A percentile compares a stretch with the other conserved stretches of the same genome.
These are phyloP conservation scores for Boletus sp. DNA, from an alignment of 1,284 basidiomycete species.

Conservation along the genomic window DNA sequence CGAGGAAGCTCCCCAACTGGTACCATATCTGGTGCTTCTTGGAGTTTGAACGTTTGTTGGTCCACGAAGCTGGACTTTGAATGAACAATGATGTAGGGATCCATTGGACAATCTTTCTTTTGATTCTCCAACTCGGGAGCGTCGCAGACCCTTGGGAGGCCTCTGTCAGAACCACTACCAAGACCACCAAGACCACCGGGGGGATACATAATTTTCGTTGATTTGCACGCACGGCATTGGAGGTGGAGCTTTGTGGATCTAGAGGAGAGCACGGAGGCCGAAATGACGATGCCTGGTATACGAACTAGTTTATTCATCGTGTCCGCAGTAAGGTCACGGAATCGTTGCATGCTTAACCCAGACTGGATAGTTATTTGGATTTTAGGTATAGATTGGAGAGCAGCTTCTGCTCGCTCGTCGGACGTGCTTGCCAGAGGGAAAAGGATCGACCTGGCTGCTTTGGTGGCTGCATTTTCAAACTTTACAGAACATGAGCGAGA, in stretches of 20 bases:
- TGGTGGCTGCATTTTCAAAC: constrained; percentile 89
- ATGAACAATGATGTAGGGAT: constrained; percentile 96
- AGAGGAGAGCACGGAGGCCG: constrained; percentile 91
- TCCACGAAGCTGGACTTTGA: constrained; percentile 95
- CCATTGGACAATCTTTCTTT: constrained; percentile 91
- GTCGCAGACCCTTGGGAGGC: constrained; percentile 83
- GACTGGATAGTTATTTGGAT: constrained; percentile 90
- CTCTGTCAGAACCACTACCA: constrained; percentile 75
- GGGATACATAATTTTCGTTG: constrained; percentile 80
- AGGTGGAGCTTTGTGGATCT: constrained; percentile 91
- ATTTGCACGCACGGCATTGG: constrained; percentile 90
- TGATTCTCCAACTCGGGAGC: constrained; percentile 72
- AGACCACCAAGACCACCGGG: constrained; percentile 85
- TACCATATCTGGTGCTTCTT: constrained; percentile 99
- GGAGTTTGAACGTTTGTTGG: constrained; percentile 95
- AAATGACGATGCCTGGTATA: constrained; percentile 98
- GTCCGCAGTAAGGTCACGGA: constrained; percentile 90
- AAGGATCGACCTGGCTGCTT: constrained; percentile 77
- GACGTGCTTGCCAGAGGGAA: constrained; percentile 63
- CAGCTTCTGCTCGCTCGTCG: constrained; percentile 54
- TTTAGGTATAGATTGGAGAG: constrained; percentile 71
- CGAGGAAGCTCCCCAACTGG: constrained; percentile 97
- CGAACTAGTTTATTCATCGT: constrained; percentile 96
- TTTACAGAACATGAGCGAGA: constrained; percentile 32
- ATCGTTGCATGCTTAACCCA: constrained; percentile 89